These are phyloP conservation scores for Pseudogymnoascus sp. DNA, from an alignment of 2,329 filamentous ascomycete species.

Conservation along the genomic window DNA sequence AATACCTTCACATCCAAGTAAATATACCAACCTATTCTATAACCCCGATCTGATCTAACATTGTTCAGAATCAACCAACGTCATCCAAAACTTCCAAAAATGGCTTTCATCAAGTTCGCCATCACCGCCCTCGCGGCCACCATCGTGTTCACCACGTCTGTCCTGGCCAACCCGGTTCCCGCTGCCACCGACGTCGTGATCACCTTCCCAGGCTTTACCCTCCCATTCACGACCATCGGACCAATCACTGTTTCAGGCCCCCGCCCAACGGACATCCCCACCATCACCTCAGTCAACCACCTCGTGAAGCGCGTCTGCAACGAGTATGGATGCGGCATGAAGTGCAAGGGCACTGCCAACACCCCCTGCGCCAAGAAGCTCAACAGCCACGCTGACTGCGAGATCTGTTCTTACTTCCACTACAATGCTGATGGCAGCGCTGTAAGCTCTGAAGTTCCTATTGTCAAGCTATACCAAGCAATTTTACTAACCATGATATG, in stretches of 20 bases:
- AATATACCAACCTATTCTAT: background rate
- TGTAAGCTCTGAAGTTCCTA: background rate
- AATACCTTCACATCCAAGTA: background rate
- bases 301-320: background rate
- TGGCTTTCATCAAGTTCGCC: background rate
- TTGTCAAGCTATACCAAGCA: background rate
- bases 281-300: background rate
- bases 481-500: background rate
- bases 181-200: too few relatives aligned
- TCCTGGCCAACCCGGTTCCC: background rate
- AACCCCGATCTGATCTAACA: background rate
- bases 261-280: too few relatives aligned
- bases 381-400: background rate
- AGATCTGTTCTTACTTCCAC: background rate
- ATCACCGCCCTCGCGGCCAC: background rate
- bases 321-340: background rate
- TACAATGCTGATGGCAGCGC: background rate
- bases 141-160: background rate
- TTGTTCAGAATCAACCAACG: background rate
- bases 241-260: too few relatives aligned
- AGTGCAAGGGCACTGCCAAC: background rate
- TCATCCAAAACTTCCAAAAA: background rate
- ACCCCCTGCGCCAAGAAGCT: background rate
- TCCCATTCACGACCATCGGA: too few relatives aligned
- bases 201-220: background rate